Percentiles rank a stretch among this genome's conserved stretches.
These are phyloP conservation scores for Neocallimastix lanati DNA, from an alignment of 192 early-diverging fungal genomes.

Conservation along the genomic window DNA sequence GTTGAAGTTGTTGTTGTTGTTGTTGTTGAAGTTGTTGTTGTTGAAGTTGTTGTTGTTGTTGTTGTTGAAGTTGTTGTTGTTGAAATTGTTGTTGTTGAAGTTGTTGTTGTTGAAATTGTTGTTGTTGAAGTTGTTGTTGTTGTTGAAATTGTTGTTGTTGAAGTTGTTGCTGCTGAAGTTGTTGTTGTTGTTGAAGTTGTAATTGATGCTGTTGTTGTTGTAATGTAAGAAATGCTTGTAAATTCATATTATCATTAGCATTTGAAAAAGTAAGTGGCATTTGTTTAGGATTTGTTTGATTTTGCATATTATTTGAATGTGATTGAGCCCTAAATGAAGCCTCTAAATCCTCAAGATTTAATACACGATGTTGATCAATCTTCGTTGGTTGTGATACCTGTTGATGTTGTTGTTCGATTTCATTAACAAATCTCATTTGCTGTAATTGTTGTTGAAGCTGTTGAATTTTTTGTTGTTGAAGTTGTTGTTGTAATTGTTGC, in stretches of 20 bases:
- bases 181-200: not conserved
- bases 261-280: not conserved
- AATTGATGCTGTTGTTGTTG: not conserved
- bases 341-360: constrained; percentile 56
- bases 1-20: constrained; percentile 7
- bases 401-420: not conserved
- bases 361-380: constrained; percentile 17
- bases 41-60: no score
- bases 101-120: not conserved
- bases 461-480: not conserved
- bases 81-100: no score
- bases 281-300: not conserved
- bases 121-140: constrained; percentile 16
- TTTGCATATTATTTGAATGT: not conserved
- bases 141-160: constrained; percentile 13
- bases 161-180: not conserved
- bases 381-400: not conserved
- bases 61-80: constrained; percentile 7
- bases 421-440: constrained; percentile 1
- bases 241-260: not conserved
- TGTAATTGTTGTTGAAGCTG: not conserved
- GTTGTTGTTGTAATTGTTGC: no score
- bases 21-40: no score
- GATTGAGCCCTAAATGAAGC: constrained; percentile 21
- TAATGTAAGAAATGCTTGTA: not conserved